Base-by-base conservation (phyloP, 495 filamentous ascomycete species). In the Aspergillus heteromorphus region DNA sequence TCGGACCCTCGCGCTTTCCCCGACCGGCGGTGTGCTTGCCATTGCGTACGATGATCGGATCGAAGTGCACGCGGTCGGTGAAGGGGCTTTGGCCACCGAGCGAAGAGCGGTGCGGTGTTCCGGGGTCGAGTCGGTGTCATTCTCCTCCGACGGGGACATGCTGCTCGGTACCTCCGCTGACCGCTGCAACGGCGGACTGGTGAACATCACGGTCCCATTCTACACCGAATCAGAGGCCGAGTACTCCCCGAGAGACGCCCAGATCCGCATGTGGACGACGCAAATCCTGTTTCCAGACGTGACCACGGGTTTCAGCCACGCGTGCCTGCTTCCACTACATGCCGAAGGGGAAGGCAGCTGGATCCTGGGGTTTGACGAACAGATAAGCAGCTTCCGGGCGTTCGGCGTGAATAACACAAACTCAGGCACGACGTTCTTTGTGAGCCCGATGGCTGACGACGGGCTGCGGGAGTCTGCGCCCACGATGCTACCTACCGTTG, bases 1-100 rank as follows among this genome's bases (percentile, higher is more conserved):
- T 57, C 80, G 87, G 54, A 82, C 87, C 38, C 85, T 96, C 55
- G 83, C 85, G 7, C 73, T 96, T 20, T 91, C 89, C 1, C 91
- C 91, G 1, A 86, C 83, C 45, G 91, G 89, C 18, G 79, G 83
- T 40, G 87, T 95, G 17, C 74, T 96, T 54, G 91, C 90, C 19
- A 84, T 90, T n/a, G 89, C 89, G 10, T 95, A 89, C 72, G 83
- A 88, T 59, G 87, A 87, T 27, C 87, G 87, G 13, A 91, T 96
- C 54, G 91, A 96, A 61, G 87, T 96, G 1, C 83, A 91, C 43
- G 86, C 90, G 6, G 68, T 95, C 17, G 83, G 80, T 31, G 73
- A 83, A 9, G 78, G 73, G 31, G 83, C 81, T 8, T 58, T 85
- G 16, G 73, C 81, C 17, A 87, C 85, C 4, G 83, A 91, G 54